A percentile compares a stretch with the other conserved stretches of the same genome.
Conservation (phyloP, 2,329 filamentous ascomycete genomes). For the Hymenoscyphus scutula region DNA sequence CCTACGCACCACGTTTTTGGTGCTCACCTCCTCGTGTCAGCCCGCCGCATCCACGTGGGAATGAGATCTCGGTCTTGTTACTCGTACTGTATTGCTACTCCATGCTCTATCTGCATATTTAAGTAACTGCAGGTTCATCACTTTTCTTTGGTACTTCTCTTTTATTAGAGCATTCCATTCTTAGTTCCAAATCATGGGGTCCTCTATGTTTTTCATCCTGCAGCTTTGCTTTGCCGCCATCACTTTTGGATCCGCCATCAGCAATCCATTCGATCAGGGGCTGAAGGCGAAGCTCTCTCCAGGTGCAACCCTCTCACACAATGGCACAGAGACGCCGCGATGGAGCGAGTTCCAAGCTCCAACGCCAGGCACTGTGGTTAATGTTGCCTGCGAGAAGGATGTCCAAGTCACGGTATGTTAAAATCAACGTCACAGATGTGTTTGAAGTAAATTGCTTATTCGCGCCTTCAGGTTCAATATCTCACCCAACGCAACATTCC, state of each 20-base stretch:
- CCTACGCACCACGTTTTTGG: too few relatives aligned
- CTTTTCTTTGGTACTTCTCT: too few relatives aligned
- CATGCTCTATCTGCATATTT: too few relatives aligned
- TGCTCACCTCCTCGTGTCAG: too few relatives aligned
- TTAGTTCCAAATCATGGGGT: too few relatives aligned
- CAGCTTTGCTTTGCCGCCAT: background rate
- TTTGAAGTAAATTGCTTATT: too few relatives aligned
- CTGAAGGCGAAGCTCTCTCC: background rate
- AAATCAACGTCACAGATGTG: background rate
- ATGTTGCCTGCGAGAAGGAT: slow-evolving; percentile 11
- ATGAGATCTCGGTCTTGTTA: too few relatives aligned
- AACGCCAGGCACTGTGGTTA: slow-evolving; percentile 9
- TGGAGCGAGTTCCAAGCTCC: slow-evolving; percentile 13
- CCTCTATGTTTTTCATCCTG: background rate
- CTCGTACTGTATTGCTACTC: too few relatives aligned
- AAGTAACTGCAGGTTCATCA: too few relatives aligned
- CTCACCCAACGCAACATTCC: background rate
- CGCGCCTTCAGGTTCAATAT: slow-evolving; percentile 1
- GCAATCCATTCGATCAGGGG: background rate
- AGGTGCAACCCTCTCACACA: background rate
- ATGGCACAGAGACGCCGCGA: background rate
- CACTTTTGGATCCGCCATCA: background rate
- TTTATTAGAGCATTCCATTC: too few relatives aligned
- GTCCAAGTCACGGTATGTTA: slow-evolving; percentile 6
- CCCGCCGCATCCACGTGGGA: too few relatives aligned